Percentiles rank a stretch among this genome's conserved stretches.
Evolutionary conservation across 768 basidiomycete genomes (phyloP).

Genomic region (Hericium coralloides): DNA sequence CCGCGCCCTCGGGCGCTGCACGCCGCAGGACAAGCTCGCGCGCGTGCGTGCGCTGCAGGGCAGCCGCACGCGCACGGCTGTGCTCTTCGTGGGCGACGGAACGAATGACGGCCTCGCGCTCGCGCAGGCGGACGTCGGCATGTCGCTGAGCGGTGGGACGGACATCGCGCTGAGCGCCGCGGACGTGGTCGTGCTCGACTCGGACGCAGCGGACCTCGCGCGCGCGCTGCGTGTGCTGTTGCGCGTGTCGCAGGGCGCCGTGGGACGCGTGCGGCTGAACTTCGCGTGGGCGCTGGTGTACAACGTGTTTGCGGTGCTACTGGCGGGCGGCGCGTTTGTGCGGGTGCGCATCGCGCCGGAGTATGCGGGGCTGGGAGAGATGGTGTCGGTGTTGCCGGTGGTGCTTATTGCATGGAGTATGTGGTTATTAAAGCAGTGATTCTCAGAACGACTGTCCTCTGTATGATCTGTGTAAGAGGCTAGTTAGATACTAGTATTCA

Average conservation of each 20-base stretch:
- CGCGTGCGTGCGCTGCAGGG: conserved; percentile 22
- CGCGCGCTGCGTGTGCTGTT: conserved; percentile 28
- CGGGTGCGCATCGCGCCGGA: conserved; percentile 28
- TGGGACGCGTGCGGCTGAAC: conserved; percentile 25
- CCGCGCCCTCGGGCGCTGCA: conserved; percentile 31
- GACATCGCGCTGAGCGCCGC: conserved; percentile 34
- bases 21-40: conserved; percentile 38
- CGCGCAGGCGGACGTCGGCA: conserved; percentile 40
- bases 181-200: conserved; percentile 35
- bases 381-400: conserved; percentile 35
- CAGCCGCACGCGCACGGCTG: conserved; percentile 16
- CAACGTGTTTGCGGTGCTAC: conserved; percentile 36
- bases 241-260: conserved; percentile 27
- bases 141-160: conserved; percentile 28
- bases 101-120: conserved; percentile 44
- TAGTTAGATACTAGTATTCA: no score
- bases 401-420: conserved; percentile 24
- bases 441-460: not conserved
- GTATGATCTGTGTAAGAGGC: no score
- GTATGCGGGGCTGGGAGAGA: conserved; percentile 35
- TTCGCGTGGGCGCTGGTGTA: conserved; percentile 33
- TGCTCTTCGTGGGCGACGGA: conserved; percentile 42
- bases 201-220: conserved; percentile 20
- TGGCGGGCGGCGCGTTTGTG: conserved; percentile 42
- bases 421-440: conserved; percentile 10